These are phyloP conservation scores for Aspergillus olivimuriae DNA, from an alignment of 495 filamentous ascomycete species.

Conservation along the genomic window DNA sequence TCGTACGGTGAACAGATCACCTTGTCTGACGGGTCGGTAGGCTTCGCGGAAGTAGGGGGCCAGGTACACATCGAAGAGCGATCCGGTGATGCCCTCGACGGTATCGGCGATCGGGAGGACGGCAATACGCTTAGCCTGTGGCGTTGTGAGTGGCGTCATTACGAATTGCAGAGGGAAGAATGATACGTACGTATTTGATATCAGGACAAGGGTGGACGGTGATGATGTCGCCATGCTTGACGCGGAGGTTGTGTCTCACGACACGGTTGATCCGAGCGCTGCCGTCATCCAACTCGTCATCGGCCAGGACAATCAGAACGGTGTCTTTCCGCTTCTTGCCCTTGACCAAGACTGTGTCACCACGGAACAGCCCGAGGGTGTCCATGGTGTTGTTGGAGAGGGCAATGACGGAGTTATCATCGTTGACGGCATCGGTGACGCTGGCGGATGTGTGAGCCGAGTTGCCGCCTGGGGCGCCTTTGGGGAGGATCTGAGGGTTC, in stretches of 20 bases:
- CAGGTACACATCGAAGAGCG: constrained; percentile 97
- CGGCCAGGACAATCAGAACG: constrained; percentile 91
- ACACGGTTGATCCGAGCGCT: constrained; percentile 96
- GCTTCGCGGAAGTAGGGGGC: constrained; percentile 99
- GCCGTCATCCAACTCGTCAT: constrained; percentile 97
- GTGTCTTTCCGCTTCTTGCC: constrained; percentile 99
- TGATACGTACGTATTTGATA: constrained; percentile 90
- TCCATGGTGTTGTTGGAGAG: constrained; percentile 99
- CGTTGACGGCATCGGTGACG: constrained; percentile 95
- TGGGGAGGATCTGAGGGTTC: neutral
- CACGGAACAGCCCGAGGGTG: constrained; percentile 92
- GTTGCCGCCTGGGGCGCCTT: too few relatives aligned
- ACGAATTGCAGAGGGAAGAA: neutral
- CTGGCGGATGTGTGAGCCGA: constrained; percentile 45
- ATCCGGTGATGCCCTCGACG: constrained; percentile 93
- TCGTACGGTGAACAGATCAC: constrained; percentile 92
- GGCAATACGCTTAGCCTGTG: constrained; percentile 93
- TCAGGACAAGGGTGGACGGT: constrained; percentile 99
- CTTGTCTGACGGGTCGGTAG: constrained; percentile 92
- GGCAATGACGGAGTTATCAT: constrained; percentile 99
- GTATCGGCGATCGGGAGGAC: constrained; percentile 98
- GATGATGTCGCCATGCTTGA: constrained; percentile 96
- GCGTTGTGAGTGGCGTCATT: constrained; percentile 1
- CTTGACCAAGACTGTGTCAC: constrained; percentile 95
- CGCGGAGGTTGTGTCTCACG: constrained; percentile 93